Evolutionary conservation across 139 green algal genomes (phyloP), one percentile per base, ranked within the genome.

Genomic region (Auxenochlorella protothecoides): DNA sequence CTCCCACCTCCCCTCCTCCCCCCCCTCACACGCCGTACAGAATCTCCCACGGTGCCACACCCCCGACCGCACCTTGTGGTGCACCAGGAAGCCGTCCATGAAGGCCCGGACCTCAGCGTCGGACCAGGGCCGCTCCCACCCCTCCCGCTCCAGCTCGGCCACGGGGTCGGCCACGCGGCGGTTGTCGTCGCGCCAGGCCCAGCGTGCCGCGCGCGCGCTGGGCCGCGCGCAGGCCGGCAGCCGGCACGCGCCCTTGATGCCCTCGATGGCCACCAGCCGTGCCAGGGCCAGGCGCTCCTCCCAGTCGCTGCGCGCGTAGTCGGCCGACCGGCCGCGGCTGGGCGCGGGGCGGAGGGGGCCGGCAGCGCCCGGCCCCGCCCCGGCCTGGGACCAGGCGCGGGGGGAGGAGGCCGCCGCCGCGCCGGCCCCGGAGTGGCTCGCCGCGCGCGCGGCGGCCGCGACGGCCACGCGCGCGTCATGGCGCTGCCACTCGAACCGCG

Each of bases 51-150:
- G 53, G 1, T 56, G 8, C 65, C 10, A 53, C 0, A 7, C 69
- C 51, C 53, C 5, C 53, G 2, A 13, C 14, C 75, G 5, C 61
- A 68, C 81, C 76, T 92, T 92, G 73, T 85, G 83, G 70, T 85
- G 75, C 70, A 81, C 59, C 73, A 92, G 77, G 80, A 92, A 97
- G 68, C 89, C 89, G 61, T 97, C 92, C 60, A 89, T 80, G 81
- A 97, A 97, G 27, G 90, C 79, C 6, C 76, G 77, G 59, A 81
- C 83, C 88, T 97, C 92, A 52, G 84, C 90, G 51, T 80, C 72
- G 0, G 69, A 83, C 92, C 92, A 97, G 3, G 79, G 67, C 59
- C 79, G 65, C 60, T 79, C 69, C 74, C 79, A 73, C 6, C 62
- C 57, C 55, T 79, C 65, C 74, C 75, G 69, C 68, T 86, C 67